Conservation (phyloP, 2,329 filamentous ascomycete genomes). For the Alternaria sp. region DNA sequence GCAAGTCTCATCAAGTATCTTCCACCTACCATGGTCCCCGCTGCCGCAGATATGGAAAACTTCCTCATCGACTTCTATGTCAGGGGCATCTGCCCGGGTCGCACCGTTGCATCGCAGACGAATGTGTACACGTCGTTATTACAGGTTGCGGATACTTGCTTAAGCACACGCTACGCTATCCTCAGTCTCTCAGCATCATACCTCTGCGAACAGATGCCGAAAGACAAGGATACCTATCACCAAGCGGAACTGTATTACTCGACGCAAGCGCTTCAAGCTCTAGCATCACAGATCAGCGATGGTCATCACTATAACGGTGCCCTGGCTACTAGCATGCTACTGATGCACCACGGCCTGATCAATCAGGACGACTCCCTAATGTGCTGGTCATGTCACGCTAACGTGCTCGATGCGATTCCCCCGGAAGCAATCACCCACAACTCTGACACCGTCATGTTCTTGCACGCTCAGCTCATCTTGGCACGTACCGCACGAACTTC, state of each 20-base stretch:
- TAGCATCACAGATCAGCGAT: slow-evolving; percentile 36
- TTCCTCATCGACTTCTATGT: slow-evolving; percentile 41
- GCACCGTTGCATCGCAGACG: slow-evolving; percentile 32
- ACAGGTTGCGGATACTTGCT: slow-evolving; percentile 30
- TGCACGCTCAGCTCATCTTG: slow-evolving; percentile 37
- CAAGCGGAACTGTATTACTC: slow-evolving; percentile 45
- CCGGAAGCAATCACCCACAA: slow-evolving; percentile 26
- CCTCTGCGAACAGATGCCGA: slow-evolving; percentile 37
- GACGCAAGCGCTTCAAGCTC: slow-evolving; percentile 37
- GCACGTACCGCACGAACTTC: slow-evolving; percentile 38
- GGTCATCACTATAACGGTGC: slow-evolving; percentile 39
- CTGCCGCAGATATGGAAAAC: slow-evolving; percentile 34
- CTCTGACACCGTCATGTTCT: slow-evolving; percentile 38
- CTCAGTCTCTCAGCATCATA: slow-evolving; percentile 44
- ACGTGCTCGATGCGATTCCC: slow-evolving; percentile 41
- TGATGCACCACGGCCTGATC: slow-evolving; percentile 41
- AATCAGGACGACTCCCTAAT: slow-evolving; percentile 36
- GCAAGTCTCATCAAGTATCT: slow-evolving; percentile 40
- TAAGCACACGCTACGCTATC: slow-evolving; percentile 40
- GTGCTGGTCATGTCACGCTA: slow-evolving; percentile 44
- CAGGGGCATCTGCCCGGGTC: slow-evolving; percentile 41
- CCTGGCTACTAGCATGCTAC: slow-evolving; percentile 42
- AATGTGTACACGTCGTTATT: slow-evolving; percentile 38
- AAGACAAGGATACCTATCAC: slow-evolving; percentile 36
- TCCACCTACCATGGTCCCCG: slow-evolving; percentile 22